A percentile compares a stretch with the other conserved stretches of the same genome.
phyloP scores from a whole-genome alignment of 768 basidiomycete species.

The Lentinula boryana region DNA sequence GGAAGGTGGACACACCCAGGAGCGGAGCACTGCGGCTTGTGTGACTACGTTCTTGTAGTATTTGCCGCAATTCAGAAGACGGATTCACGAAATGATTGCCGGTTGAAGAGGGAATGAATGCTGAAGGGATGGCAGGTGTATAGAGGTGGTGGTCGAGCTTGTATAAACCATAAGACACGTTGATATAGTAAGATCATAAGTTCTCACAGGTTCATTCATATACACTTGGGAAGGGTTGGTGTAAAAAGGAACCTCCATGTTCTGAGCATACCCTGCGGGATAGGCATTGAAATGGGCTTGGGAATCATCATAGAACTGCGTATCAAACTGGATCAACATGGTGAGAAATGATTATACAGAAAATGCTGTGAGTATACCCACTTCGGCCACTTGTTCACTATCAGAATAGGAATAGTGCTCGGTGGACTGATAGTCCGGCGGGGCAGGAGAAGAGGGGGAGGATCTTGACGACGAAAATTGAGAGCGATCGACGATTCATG shows the following conservation, averaged over 20 bases:
- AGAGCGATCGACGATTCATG: not conserved
- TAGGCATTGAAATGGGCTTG: constrained; percentile 22
- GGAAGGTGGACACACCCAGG: constrained; percentile 18
- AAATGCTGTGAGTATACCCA: not conserved
- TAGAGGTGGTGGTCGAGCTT: constrained; percentile 95
- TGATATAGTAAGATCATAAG: not conserved
- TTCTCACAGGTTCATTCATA: constrained; percentile 63
- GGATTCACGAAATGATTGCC: constrained; percentile 66
- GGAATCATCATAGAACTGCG: constrained; percentile 22
- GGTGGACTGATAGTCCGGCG: constrained; percentile 11
- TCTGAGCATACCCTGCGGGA: constrained; percentile 30
- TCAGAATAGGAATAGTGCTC: constrained; percentile 22
- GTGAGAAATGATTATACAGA: not conserved
- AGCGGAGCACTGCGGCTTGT: constrained; percentile 46
- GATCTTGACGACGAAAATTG: constrained; percentile 8
- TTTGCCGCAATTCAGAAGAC: constrained; percentile 35
- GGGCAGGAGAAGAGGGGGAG: constrained; percentile 6
- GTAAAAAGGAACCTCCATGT: constrained; percentile 35
- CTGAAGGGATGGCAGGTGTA: constrained; percentile 57
- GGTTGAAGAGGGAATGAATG: constrained; percentile 38
- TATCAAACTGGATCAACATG: constrained; percentile 19
- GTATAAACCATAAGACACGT: constrained; percentile 4
- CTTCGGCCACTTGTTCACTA: constrained; percentile 27
- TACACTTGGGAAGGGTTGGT: constrained; percentile 37
- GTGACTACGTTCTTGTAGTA: constrained; percentile 56